phyloP scores from a whole-genome alignment of 176 grass and related monocot species.

The Paspalum notatum region DNA sequence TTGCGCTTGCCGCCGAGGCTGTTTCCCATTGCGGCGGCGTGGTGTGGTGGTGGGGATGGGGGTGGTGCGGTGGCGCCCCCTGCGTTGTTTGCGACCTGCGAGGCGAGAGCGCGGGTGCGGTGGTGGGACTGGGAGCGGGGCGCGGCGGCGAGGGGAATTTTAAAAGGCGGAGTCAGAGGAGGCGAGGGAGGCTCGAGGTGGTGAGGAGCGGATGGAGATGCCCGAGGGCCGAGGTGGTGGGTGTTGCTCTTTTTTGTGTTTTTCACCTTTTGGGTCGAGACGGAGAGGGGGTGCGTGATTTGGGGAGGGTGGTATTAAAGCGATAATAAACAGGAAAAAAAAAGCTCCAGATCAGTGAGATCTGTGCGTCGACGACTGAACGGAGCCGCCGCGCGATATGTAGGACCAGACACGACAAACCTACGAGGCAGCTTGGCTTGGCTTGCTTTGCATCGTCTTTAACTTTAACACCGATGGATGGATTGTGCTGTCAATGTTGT shows the following conservation, averaged over 20 bases:
- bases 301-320: neutral
- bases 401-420: neutral
- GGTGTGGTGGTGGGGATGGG: neutral
- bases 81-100: neutral
- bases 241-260: slow-evolving; percentile 19
- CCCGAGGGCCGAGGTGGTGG: neutral
- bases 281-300: slow-evolving; percentile 5
- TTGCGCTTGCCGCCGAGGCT: slow-evolving; percentile 72
- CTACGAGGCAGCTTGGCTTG: neutral
- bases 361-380: neutral
- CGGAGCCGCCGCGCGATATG: neutral
- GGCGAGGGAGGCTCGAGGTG: slow-evolving; percentile 32
- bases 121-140: neutral
- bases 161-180: slow-evolving; percentile 41
- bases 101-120: neutral
- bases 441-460: neutral
- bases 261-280: slow-evolving; percentile 36
- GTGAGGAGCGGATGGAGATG: neutral
- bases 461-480: neutral
- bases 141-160: slow-evolving; percentile 29
- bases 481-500: neutral
- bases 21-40: slow-evolving; percentile 66
- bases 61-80: neutral
- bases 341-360: neutral
- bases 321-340: neutral